A percentile compares a stretch with the other conserved stretches of the same genome.
phyloP scores from a whole-genome alignment of 2,329 filamentous ascomycete species.

The Leptographium flavum region DNA sequence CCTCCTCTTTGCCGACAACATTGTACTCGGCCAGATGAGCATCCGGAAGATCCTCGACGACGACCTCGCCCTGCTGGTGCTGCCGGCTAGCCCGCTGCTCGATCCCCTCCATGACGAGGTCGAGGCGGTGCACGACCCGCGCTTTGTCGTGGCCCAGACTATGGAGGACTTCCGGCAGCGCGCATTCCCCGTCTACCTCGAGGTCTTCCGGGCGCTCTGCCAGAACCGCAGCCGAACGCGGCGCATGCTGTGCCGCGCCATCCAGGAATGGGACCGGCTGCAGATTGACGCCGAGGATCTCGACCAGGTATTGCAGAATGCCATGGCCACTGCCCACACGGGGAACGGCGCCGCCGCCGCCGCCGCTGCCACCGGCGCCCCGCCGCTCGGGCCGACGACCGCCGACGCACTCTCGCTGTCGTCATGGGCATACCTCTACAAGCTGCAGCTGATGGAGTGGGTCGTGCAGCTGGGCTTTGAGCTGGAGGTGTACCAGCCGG shows the following conservation, averaged over 20 bases:
- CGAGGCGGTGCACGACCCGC: conserved; percentile 58
- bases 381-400: neutral
- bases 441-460: conserved; percentile 75
- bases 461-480: conserved; percentile 90
- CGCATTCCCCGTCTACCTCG: conserved; percentile 59
- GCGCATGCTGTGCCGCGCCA: conserved; percentile 74
- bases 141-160: conserved; percentile 55
- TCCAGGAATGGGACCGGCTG: conserved; percentile 44
- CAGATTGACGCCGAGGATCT: conserved; percentile 70
- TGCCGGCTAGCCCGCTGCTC: conserved; percentile 57
- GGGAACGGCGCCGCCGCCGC: conserved; percentile 22
- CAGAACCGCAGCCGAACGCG: conserved; percentile 83
- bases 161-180: conserved; percentile 57
- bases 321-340: conserved; percentile 22
- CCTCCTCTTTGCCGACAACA: conserved; percentile 59
- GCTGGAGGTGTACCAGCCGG: conserved; percentile 72
- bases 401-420: conserved; percentile 52
- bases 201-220: conserved; percentile 70
- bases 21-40: conserved; percentile 51
- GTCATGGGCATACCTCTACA: conserved; percentile 83
- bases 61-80: conserved; percentile 63
- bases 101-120: conserved; percentile 63
- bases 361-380: conserved; percentile 15
- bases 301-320: conserved; percentile 50
- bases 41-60: conserved; percentile 65